Evolutionary conservation across 2,329 filamentous ascomycete species (phyloP).

Genomic region (Arthrobotrys megalospora): DNA sequence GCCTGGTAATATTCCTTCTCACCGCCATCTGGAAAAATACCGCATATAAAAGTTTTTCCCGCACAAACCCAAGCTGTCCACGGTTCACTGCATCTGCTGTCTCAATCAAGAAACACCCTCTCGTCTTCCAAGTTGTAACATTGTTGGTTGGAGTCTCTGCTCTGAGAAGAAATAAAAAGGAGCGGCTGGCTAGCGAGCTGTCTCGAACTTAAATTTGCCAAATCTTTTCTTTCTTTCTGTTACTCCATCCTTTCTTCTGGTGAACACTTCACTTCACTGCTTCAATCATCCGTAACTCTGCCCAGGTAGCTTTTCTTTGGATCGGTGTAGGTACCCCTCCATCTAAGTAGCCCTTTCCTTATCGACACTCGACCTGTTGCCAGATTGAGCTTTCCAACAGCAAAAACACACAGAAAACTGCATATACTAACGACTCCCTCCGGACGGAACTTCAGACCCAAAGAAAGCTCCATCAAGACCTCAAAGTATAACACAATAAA

Average conservation of each 20-base stretch:
- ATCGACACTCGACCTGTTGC: constrained; percentile 42
- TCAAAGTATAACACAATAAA: constrained; percentile 29
- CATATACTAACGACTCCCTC: constrained; percentile 1
- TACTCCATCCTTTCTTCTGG: constrained; percentile 5
- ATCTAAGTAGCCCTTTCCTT: constrained; percentile 14
- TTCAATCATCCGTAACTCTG: constrained; percentile 23
- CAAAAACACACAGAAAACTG: constrained; percentile 8
- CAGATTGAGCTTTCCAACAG: constrained; percentile 36
- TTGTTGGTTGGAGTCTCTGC: constrained; percentile 36
- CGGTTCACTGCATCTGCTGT: constrained; percentile 47
- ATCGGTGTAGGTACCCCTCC: constrained; percentile 40
- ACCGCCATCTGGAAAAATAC: constrained; percentile 51
- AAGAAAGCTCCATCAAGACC: constrained; percentile 17
- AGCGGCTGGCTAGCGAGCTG: constrained; percentile 43
- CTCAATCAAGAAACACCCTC: constrained; percentile 37
- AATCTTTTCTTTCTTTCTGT: constrained; percentile 25
- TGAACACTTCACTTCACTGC: constrained; percentile 24
- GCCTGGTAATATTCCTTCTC: constrained; percentile 36
- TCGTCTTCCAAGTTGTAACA: constrained; percentile 34
- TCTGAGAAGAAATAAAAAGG: constrained; percentile 45
- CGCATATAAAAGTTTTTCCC: constrained; percentile 62
- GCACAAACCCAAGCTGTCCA: constrained; percentile 43
- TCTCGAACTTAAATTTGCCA: constrained; percentile 49
- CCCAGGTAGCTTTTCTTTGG: constrained; percentile 31
- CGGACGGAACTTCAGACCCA: constrained; percentile 19